Evolutionary conservation across 2,329 filamentous ascomycete species (phyloP), one percentile per base, ranked within the genome.

Genomic region (Botryosphaeria dothidea): DNA sequence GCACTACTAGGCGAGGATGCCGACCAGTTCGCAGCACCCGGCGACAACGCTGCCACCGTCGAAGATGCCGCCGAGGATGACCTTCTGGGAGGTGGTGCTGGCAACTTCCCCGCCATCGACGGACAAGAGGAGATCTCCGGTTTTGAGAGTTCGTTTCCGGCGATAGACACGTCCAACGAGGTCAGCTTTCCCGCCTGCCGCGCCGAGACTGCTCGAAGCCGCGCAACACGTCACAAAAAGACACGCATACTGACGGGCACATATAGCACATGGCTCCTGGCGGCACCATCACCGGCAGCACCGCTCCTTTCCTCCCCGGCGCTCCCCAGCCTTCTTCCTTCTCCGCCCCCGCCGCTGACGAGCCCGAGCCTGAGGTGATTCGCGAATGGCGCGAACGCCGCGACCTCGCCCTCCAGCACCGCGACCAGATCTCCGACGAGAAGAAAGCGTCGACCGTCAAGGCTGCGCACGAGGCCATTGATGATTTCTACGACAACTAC

Each of bases 401-500:
- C 69, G 92, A 97, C 73, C 88, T 90, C 43, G 88, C 90, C 74
- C 90, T 96, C 69, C 84, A 90, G 71, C 93, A 93, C 79, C 92
- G 94, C 73, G 90, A 92, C 69, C 89, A 96, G 78, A 88, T 94
- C 70, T 94, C 94, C 63, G 87, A 88, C 46, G 84, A 88, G 69
- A 92, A 93, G 81, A 95, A 95, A 77, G 86, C 88, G 68, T 89
- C 94, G 77, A 97, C 93, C 1, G 82, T 97, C 75, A 88, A 92
- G 77, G 92, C 95, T 71, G 95, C 95, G 11, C 92, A 93, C 75
- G 87, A 93, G 77, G 95, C 96, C 78, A 96, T 99, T 69, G 95
- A 99, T 77, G 95, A 97, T 78, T 99, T 98, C 82, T 99, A 99
- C 84, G 93, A 97, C 76, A 97, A 97, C 81, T 99, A 99, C 84